phyloP scores from a whole-genome alignment of 1,284 basidiomycete genomes.

The Irpex sp. region DNA sequence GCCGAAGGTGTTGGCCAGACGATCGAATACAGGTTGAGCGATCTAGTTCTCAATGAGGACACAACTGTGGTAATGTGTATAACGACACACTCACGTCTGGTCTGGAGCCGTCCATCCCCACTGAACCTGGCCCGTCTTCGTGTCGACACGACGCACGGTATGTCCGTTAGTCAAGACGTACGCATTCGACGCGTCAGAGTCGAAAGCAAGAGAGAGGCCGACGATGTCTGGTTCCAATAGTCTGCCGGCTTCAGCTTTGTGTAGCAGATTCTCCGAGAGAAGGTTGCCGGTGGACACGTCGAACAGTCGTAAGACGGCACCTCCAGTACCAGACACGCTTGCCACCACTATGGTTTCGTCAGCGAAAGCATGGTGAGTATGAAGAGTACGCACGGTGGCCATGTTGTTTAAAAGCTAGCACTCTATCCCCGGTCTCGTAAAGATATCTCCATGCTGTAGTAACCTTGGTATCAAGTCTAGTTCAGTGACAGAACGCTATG shows the following conservation, averaged over 20 bases:
- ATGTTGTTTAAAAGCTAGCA: constrained; percentile 67
- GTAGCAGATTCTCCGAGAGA: constrained; percentile 64
- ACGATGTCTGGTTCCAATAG: constrained; percentile 47
- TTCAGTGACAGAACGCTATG: too few relatives aligned
- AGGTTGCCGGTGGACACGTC: constrained; percentile 65
- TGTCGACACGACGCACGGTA: constrained; percentile 46
- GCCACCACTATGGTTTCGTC: constrained; percentile 49
- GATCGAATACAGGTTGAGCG: constrained; percentile 61
- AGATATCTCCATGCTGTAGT: constrained; percentile 76
- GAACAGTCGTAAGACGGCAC: constrained; percentile 68
- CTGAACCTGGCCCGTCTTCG: constrained; percentile 41
- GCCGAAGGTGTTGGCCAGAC: constrained; percentile 49
- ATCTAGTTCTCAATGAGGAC: constrained; percentile 36
- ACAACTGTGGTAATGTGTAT: not conserved
- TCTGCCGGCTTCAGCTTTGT: constrained; percentile 40
- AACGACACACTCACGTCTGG: constrained; percentile 44
- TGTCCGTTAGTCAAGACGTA: constrained; percentile 62
- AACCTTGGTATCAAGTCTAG: too few relatives aligned
- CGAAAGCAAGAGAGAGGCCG: constrained; percentile 41
- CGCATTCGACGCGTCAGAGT: constrained; percentile 29
- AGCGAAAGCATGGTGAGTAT: not conserved
- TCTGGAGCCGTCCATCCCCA: constrained; percentile 71
- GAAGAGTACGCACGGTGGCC: constrained; percentile 48
- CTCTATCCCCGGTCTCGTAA: constrained; percentile 62
- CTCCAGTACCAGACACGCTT: constrained; percentile 74